Base-by-base conservation (phyloP, 1,284 basidiomycete genomes). In the Stereum hirsutum region DNA sequence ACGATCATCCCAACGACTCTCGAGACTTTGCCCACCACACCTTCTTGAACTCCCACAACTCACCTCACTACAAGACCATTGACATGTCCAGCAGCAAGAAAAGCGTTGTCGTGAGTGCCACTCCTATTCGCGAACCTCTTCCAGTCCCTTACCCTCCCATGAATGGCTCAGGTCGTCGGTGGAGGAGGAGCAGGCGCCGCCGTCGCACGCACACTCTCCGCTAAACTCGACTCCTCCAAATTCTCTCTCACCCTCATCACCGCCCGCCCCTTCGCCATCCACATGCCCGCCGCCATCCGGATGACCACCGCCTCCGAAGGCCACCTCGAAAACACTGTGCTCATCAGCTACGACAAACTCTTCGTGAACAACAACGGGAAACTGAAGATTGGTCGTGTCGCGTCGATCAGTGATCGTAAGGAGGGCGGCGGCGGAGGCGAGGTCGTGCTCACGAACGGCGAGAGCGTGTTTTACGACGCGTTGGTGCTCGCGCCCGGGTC, bases 401-500 rank as follows among this genome's bases (percentile, higher is more conserved):
- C 52, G 27, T 54, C 60, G n/a, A 68, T 81, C 49, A 61, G 67
- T 24, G 60, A 66, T 46, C 55, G 58, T 11, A 62, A 54, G 5
- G 48, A 53, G 1, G 58, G 59, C 6, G 57, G 62, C 8, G 65
- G 66, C 8, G n/a, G n/a, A n/a, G 75, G 76, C 0, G 48, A 57
- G 17, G 59, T 82, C 11, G 51, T 66, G 1, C 62, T 81, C 20
- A 62, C 65, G 33, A 60, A 58, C 44, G 77, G 73, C 6, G 71
- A 79, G 52, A 57, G 53, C 15, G 48, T 82, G 14, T 50, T 59
- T 6, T 83, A 77, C 49, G 65, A 67, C 19, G 56, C 69, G 24
- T 71, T 84, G 34, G 63, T 83, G 14, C 56, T 85, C 21, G 71
- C 79, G 0, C 68, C 79, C 2, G 82, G 81, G 1, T 64, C 65